Conservation (phyloP, 805 yeast genomes). For the Saccharomycopsis capsularis region DNA sequence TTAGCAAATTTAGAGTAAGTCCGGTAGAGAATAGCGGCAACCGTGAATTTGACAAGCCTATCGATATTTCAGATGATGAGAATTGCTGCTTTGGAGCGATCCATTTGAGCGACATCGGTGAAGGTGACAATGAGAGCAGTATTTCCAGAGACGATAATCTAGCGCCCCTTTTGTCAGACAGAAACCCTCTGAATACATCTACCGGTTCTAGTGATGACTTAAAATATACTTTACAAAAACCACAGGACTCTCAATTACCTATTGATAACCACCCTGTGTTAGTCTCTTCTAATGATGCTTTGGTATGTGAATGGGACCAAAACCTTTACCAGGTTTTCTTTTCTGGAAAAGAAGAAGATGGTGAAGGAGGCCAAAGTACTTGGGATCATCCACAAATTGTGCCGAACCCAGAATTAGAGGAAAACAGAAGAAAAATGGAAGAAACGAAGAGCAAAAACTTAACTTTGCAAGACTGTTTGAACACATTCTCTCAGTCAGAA, state of each 20-base stretch:
- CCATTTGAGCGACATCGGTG: background rate
- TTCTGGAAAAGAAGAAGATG: conserved; percentile 36
- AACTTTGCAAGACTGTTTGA: conserved; percentile 67
- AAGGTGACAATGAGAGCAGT: background rate
- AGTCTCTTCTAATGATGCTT: conserved; percentile 32
- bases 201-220: background rate
- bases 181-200: background rate
- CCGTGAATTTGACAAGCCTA: background rate
- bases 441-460: conserved; percentile 33
- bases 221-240: too few relatives aligned
- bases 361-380: conserved; percentile 42
- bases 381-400: conserved; percentile 49
- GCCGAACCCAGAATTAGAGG: conserved; percentile 49
- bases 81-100: conserved; percentile 1
- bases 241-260: too few relatives aligned
- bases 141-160: background rate
- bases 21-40: background rate
- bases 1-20: too few relatives aligned
- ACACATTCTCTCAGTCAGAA: conserved; percentile 71
- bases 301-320: conserved; percentile 64
- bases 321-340: conserved; percentile 46
- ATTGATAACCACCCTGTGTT: conserved; percentile 23
- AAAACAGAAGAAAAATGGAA: conserved; percentile 31
- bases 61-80: background rate
- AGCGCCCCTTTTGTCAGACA: conserved; percentile 2